Conservation (phyloP, 257 asterid genomes). For the Nicotiana sylvestris region DNA sequence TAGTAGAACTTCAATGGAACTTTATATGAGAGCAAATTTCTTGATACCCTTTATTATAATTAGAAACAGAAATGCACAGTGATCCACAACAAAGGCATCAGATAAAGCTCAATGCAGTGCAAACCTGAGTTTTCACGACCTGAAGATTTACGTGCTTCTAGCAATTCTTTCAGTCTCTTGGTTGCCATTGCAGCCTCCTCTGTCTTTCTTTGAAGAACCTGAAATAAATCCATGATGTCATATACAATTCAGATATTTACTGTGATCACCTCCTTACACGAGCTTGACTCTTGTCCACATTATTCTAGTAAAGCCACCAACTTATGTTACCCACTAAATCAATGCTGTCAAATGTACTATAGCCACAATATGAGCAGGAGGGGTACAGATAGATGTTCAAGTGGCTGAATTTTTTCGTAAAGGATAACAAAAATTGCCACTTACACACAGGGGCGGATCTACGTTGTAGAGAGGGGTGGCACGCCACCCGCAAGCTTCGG, state of each 20-base stretch:
- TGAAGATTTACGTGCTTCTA: constrained; percentile 93
- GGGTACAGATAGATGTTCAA: neutral
- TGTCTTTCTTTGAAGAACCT: constrained; percentile 99
- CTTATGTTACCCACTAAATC: neutral
- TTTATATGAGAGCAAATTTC: neutral
- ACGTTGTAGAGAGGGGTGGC: too few species aligned
- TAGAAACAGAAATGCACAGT: neutral
- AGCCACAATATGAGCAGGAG: neutral
- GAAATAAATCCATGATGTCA: constrained; percentile 21
- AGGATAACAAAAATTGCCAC: neutral
- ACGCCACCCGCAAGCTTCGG: too few species aligned
- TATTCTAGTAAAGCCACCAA: neutral
- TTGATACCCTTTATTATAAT: neutral
- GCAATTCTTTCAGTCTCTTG: constrained; percentile 91
- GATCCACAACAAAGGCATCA: constrained; percentile 3
- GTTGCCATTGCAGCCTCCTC: constrained; percentile 99
- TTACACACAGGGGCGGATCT: neutral
- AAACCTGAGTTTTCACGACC: constrained; percentile 83
- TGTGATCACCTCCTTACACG: neutral
- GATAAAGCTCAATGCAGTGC: constrained; percentile 16
- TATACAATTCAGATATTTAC: neutral
- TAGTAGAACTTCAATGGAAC: neutral
- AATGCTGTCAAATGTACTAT: neutral
- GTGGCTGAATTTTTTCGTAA: neutral
- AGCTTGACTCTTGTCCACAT: neutral